Evolutionary conservation across 2,329 filamentous ascomycete genomes (phyloP), one percentile per base, ranked within the genome.

Genomic region (Cladobotryum mycophilum): DNA sequence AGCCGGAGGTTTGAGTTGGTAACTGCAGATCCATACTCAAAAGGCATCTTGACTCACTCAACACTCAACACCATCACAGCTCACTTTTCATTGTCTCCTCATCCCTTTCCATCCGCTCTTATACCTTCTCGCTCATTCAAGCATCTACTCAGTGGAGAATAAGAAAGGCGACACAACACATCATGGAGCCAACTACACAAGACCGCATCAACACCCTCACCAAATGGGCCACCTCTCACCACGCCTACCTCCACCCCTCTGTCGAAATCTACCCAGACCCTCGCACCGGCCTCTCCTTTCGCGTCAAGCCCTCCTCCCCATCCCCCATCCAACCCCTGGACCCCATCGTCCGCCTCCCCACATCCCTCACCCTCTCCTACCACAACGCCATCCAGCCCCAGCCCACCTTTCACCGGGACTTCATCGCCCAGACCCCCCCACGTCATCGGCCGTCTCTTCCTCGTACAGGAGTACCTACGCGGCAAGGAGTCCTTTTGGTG

Each of bases 391-490:
- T 79, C 7, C 14, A 56, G 58, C 36, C 44, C 14, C 34, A 42
- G 1, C 46, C 50, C 46, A 44, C 54, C 54, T 79, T 86, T 43
- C 75, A 80, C 0, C 45, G 56, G 0, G 60, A 61, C 1, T 81
- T 87, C 56, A 64, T 85, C 43, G 58, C 70, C 1, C 59, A 61
- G 4, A 65, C 75, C 77, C 1, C 75, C 81, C 0, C 78, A 86
- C 56, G 79, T 86, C 51, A 67, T 84, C 45, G 77, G 81, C 8
- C 77, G 84, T 4, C 85, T 89, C 66, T 85, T 87, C 55, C 73
- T 90, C 5, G 75, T 87, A 61, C 80, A 84, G 54, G 81, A 90
- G 63, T 83, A 81, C 60, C 70, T 89, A 33, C 66, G 76, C 2
- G 79, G 78, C 1, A 49, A 66, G 2, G 60, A 73, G 2, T 86